Evolutionary conservation across 257 asterid genomes (phyloP).

Genomic region (Apocynum venetum): DNA sequence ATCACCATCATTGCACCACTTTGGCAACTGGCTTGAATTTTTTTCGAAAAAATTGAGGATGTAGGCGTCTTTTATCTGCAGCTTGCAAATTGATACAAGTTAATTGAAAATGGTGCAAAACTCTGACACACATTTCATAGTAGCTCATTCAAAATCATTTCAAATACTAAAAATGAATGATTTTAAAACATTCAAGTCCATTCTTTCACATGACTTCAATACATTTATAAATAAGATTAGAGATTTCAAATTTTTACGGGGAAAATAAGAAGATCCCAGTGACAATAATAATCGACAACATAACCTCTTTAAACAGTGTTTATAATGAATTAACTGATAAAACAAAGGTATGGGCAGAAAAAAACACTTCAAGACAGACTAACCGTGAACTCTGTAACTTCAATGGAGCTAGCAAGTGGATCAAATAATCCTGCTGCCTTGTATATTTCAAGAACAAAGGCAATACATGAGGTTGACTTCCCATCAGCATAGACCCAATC

Average conservation of each 20-base stretch:
- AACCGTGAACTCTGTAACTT: conserved; percentile 94
- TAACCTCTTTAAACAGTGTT: neutral
- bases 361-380: conserved; percentile 25
- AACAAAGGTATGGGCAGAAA: neutral
- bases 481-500: conserved; percentile 83
- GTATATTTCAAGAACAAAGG: conserved; percentile 82
- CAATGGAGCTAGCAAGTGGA: conserved; percentile 56
- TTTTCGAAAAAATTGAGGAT: conserved; percentile 63
- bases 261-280: neutral
- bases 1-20: conserved; percentile 91
- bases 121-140: neutral
- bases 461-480: conserved; percentile 85
- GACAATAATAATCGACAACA: neutral
- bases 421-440: conserved; percentile 91
- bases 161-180: neutral
- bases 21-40: conserved; percentile 71
- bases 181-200: neutral
- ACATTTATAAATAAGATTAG: neutral
- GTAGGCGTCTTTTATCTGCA: conserved; percentile 93
- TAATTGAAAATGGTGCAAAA: neutral
- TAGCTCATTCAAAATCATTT: neutral
- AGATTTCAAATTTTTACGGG: neutral
- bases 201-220: neutral
- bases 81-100: conserved; percentile 4
- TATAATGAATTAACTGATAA: neutral